Evolutionary conservation across 495 filamentous ascomycete genomes (phyloP).

Genomic region (Penicillium silybi): DNA sequence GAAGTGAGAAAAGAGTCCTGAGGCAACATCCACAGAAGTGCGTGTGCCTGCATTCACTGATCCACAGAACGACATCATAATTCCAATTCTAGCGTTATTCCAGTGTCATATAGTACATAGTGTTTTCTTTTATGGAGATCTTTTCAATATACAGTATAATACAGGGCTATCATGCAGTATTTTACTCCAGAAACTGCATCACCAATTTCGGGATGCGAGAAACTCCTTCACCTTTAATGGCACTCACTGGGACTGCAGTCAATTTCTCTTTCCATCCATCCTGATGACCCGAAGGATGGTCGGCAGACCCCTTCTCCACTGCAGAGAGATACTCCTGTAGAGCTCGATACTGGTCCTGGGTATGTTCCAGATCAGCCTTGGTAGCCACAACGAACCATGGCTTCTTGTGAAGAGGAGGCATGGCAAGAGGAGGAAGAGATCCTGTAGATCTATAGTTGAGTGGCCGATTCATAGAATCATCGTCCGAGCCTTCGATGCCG

Average conservation of each 20-base stretch:
- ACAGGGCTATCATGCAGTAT: neutral
- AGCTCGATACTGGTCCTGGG: constrained; percentile 68
- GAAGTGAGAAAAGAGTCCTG: neutral
- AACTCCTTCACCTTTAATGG: constrained; percentile 79
- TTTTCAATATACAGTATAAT: constrained; percentile 17
- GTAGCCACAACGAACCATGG: constrained; percentile 98
- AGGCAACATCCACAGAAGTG: neutral
- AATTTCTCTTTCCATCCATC: constrained; percentile 64
- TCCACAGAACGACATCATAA: neutral
- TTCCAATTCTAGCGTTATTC: neutral
- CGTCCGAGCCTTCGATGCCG: constrained; percentile 16
- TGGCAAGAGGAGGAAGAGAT: constrained; percentile 30
- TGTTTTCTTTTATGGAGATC: constrained; percentile 3
- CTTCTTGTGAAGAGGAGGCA: constrained; percentile 73
- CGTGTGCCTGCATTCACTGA: neutral
- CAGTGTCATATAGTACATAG: constrained; percentile 8
- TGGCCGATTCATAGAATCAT: constrained; percentile 6
- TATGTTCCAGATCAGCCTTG: constrained; percentile 80
- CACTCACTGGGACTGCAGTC: constrained; percentile 77
- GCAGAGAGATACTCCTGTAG: constrained; percentile 64
- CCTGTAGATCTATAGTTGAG: constrained; percentile 8
- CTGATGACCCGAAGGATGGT: constrained; percentile 67
- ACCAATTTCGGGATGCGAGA: constrained; percentile 73
- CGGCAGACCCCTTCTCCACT: constrained; percentile 52
- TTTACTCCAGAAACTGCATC: constrained; percentile 62